Conservation (phyloP, 2,329 filamentous ascomycete genomes). For the Thielaviopsis ethacetica region DNA sequence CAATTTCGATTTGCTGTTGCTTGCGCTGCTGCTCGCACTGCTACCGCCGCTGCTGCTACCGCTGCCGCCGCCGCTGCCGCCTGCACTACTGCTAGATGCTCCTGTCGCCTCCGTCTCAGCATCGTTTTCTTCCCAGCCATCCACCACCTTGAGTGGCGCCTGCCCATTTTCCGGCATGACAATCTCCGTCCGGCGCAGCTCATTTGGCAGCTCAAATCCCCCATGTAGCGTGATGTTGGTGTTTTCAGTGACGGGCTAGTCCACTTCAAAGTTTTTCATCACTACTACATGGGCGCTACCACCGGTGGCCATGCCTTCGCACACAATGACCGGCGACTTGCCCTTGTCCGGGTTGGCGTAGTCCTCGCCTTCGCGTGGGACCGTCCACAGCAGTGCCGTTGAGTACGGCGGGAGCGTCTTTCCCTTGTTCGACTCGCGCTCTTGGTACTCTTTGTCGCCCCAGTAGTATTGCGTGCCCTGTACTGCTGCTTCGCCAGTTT, state of each 20-base stretch:
- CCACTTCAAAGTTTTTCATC: constrained; percentile 8
- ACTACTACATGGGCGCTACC: not conserved
- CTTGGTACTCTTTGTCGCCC: constrained; percentile 1
- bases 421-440: not conserved
- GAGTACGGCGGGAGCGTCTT: not conserved
- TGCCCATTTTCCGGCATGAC: constrained; percentile 1
- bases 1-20: not conserved
- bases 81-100: not conserved
- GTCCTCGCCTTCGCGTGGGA: constrained; percentile 1
- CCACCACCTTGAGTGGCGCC: not conserved
- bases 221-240: constrained; percentile 8
- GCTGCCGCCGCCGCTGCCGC: not conserved
- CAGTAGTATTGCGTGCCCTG: constrained; percentile 6
- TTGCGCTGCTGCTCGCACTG: not conserved
- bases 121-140: not conserved
- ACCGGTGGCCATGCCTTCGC: not conserved
- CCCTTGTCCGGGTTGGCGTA: constrained; percentile 1
- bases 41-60: not conserved
- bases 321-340: constrained; percentile 1
- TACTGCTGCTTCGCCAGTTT: constrained; percentile 2
- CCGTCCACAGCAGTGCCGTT: constrained; percentile 3
- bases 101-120: not conserved
- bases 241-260: constrained; percentile 7
- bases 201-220: constrained; percentile 4
- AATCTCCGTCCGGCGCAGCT: constrained; percentile 2